Evolutionary conservation across 2,329 filamentous ascomycete species (phyloP), one percentile per base, ranked within the genome.

Genomic region (Aaosphaeria arxii): DNA sequence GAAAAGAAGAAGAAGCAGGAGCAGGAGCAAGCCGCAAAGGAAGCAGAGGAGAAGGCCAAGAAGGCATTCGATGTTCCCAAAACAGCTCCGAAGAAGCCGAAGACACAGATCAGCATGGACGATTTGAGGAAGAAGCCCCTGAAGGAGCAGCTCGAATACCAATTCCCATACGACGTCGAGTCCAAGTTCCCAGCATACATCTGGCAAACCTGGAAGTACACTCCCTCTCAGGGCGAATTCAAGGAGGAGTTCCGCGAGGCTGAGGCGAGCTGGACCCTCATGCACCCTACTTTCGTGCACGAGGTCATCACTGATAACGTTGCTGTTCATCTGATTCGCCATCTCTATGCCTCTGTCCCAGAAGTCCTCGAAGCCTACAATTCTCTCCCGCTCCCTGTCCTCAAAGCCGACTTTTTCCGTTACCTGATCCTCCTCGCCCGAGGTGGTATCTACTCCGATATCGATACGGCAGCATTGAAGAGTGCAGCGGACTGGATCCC

Each of bases 131-230:
- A 79, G 64, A 84, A 88, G 73, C 84, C 87, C 11, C 79, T 91
- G 45, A 78, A 87, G 81, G 75, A 96, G 55, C 82, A 94, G 74
- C 83, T 99, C 48, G 86, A 86, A 45, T 96, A 95, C 75, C 88
- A 95, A 60, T 97, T 94, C 71, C 90, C 91, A 17, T 99, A 97
- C 77, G 88, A 96, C 63, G 79, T 92, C 53, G 84, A 91, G 64
- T 73, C 79, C 59, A 95, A 92, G 70, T 97, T 97, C 70, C 94
- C 94, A 3, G 91, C 91, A 48, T 97, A 96, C 76, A 95, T 99
- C 66, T 99, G 94, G 94, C 94, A 99, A 78, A 99, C 94, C 11
- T 99, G 94, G 94, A 96, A 95, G 71, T 86, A 84, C 63, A 88
- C 84, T 1, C 91, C 92, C 0, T 81, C 85, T 1, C 87, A 89